These are phyloP conservation scores for Amphicarpaea edgeworthii DNA, from an alignment of 306 rosid genomes.

Conservation along the genomic window DNA sequence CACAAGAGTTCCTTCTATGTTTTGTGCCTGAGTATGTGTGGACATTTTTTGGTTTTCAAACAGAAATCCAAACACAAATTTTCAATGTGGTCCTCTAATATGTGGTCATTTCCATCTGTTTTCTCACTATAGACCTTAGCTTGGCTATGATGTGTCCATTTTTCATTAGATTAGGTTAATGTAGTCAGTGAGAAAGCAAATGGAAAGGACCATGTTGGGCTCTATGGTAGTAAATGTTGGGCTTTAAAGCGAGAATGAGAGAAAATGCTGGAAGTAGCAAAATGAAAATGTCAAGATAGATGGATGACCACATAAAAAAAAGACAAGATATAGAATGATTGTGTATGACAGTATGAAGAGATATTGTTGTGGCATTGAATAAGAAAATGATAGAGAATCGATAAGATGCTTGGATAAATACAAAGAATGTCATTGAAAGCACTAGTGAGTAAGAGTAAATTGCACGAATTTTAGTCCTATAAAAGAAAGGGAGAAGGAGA, in stretches of 20 bases:
- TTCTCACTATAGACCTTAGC: not conserved
- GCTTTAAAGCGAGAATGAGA: not conserved
- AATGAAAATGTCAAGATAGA: not conserved
- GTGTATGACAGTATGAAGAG: not conserved
- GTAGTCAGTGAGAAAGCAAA: not conserved
- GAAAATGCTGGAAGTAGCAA: not conserved
- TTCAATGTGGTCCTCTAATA: not conserved
- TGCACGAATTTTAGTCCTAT: not conserved
- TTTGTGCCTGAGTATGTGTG: too few species aligned
- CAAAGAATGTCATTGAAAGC: not conserved
- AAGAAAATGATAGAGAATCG: not conserved
- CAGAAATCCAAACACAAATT: not conserved
- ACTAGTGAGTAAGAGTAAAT: not conserved
- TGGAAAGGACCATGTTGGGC: not conserved
- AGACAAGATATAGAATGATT: not conserved
- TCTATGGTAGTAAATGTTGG: not conserved
- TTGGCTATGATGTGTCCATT: not conserved
- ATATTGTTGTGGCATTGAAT: not conserved
- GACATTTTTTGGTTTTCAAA: too few species aligned
- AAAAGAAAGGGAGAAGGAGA: not conserved
- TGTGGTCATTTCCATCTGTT: not conserved
- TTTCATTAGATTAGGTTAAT: not conserved
- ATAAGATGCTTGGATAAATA: not conserved
- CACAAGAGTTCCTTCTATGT: too few species aligned
- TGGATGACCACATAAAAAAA: too few species aligned